Conservation (phyloP, 2,329 filamentous ascomycete genomes). For the Pestalotiopsis sp. region DNA sequence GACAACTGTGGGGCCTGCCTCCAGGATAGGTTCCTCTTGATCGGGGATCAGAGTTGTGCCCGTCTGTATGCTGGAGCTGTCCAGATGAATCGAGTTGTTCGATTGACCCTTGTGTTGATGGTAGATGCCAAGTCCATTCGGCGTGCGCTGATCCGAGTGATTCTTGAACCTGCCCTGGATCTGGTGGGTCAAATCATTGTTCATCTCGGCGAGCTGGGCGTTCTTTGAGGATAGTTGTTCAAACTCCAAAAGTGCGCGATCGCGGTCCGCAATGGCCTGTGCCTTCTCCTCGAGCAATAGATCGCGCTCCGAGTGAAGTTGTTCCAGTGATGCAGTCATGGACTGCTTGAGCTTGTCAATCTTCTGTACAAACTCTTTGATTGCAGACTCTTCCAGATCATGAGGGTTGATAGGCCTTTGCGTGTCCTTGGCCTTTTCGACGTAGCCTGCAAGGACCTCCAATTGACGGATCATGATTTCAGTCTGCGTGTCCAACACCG, state of each 20-base stretch:
- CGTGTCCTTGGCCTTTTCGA: slow-evolving; percentile 82
- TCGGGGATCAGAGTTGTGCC: slow-evolving; percentile 63
- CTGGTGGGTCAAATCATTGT: slow-evolving; percentile 91
- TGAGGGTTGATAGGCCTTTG: slow-evolving; percentile 79
- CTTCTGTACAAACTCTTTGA: slow-evolving; percentile 87
- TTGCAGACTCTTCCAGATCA: slow-evolving; percentile 84
- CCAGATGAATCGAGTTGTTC: slow-evolving; percentile 51
- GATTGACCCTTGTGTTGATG: slow-evolving; percentile 53
- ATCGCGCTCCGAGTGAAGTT: slow-evolving; percentile 72
- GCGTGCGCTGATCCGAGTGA: slow-evolving; percentile 62
- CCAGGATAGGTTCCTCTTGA: slow-evolving; percentile 68
- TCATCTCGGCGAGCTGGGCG: slow-evolving; percentile 89
- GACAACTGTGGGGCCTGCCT: slow-evolving; percentile 85
- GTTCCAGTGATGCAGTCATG: slow-evolving; percentile 61
- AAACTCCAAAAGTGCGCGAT: slow-evolving; percentile 92
- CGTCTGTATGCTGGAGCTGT: slow-evolving; percentile 57
- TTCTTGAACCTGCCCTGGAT: slow-evolving; percentile 90
- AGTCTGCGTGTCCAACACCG: slow-evolving; percentile 88
- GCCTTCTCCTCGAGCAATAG: slow-evolving; percentile 84
- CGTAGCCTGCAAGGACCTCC: slow-evolving; percentile 85
- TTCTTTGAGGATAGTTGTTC: slow-evolving; percentile 95
- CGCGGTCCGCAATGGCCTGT: slow-evolving; percentile 80
- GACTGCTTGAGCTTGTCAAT: slow-evolving; percentile 63
- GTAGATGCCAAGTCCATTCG: slow-evolving; percentile 62
- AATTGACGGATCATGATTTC: slow-evolving; percentile 95